These are phyloP conservation scores for Sugiyamaella lignohabitans DNA, from an alignment of 805 yeast genomes.

Conservation along the genomic window DNA sequence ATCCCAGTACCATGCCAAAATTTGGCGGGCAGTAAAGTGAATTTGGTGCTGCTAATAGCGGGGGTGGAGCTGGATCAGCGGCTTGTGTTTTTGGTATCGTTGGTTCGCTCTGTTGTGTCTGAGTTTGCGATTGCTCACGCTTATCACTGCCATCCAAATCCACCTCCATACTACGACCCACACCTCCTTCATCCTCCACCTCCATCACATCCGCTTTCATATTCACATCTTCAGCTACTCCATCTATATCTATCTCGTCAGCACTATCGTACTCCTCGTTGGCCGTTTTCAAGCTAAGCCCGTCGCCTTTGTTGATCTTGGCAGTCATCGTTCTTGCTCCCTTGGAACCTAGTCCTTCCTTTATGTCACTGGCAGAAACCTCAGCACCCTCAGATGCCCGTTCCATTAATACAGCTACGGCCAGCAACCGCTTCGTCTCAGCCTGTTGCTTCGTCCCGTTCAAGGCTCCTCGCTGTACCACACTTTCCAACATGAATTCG, in stretches of 20 bases:
- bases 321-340: not conserved
- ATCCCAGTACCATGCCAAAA: constrained; percentile 73
- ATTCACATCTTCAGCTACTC: not conserved
- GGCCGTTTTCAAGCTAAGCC: not conserved
- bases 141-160: not conserved
- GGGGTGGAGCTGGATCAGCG: not conserved
- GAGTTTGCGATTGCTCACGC: too few species aligned
- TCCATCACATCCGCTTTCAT: not conserved
- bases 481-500: not conserved
- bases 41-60: not conserved
- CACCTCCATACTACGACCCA: not conserved
- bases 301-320: too few species aligned
- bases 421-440: too few species aligned
- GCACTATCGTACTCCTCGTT: not conserved
- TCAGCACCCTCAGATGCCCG: too few species aligned
- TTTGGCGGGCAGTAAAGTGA: constrained; percentile 59
- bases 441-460: too few species aligned
- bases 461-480: not conserved
- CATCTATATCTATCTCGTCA: not conserved
- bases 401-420: too few species aligned
- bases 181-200: constrained; percentile 2
- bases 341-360: too few species aligned
- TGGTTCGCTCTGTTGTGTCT: too few species aligned
- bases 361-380: constrained; percentile 14
- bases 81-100: too few species aligned